Evolutionary conservation across 495 filamentous ascomycete genomes (phyloP), one percentile per base, ranked within the genome.

Genomic region (Tuber borchii): DNA sequence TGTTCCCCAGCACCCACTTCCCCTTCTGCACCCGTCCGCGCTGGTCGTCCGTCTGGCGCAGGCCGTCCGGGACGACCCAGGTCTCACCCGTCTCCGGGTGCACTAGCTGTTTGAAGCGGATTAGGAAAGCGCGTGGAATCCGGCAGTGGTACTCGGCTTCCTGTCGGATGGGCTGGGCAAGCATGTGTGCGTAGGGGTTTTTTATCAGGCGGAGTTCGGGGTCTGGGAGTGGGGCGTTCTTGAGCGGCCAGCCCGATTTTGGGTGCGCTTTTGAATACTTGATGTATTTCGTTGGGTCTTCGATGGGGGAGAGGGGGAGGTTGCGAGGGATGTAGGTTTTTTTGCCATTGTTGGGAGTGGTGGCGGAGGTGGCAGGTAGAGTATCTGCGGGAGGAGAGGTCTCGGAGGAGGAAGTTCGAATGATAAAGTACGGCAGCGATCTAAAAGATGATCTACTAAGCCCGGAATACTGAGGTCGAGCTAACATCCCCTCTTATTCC

Each of bases 131-230:
- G 43, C 74, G 73, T 34, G 81, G 81, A 14, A 82, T 51, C 39
- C 81, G 78, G n/a, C 70, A 61, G 77, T 79, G 77, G 71, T 71
- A 76, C 42, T 82, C 80, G 42, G 76, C 43, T 40, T 82, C 81
- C 43, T 71, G 71, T 20, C 81, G 81, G 71, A 80, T 73, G 48
- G 75, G 70, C 16, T 80, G 75, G 68, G 77, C 81, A 22, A 82
- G 75, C 68, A 82, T 82, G 48, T 70, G 74, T 65, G 81, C 80
- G 40, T 82, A 82, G 34, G 80, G 80, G 71, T 82, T 82, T 22
- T 71, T 70, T 12, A 65, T 78, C 40, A 82, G 40, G 19, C 79
- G 79, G 44, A 77, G 71, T 61, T 81, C 80, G 26, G 31, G 44
- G 0, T 72, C 71, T 1, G 76, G 61, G 37, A 82, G 69, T 7